Percentiles rank a stretch among this genome's conserved stretches.
Evolutionary conservation across 179 eudicot species (phyloP).

Genomic region (Silene coronaria): DNA sequence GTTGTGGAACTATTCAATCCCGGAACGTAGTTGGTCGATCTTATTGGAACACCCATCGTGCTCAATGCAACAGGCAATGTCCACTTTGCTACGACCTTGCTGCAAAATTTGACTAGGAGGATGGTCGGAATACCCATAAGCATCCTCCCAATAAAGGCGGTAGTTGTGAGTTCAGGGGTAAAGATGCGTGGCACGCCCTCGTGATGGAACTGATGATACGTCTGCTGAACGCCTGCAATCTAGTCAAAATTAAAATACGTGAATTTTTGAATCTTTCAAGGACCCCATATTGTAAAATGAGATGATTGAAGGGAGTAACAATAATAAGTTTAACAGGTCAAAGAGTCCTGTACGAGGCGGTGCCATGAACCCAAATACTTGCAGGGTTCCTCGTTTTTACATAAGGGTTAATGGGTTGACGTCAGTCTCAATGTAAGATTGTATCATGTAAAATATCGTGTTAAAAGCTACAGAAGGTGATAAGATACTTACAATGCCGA

Average conservation of each 20-base stretch:
- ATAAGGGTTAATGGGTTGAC: background rate
- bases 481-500: constrained; percentile 77
- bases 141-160: constrained; percentile 52
- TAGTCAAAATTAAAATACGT: constrained; percentile 16
- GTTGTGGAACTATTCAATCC: constrained; percentile 34
- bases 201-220: constrained; percentile 80
- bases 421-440: background rate
- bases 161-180: constrained; percentile 49
- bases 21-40: constrained; percentile 66
- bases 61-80: constrained; percentile 58
- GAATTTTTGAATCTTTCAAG: background rate
- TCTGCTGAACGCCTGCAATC: constrained; percentile 83
- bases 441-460: background rate
- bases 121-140: constrained; percentile 85
- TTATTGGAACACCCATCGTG: constrained; percentile 71
- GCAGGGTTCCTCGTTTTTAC: background rate
- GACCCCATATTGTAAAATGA: background rate
- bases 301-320: background rate
- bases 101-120: constrained; percentile 77
- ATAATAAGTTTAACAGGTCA: background rate
- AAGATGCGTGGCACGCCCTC: constrained; percentile 65
- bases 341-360: background rate
- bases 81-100: constrained; percentile 95
- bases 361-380: background rate
- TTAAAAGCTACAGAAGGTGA: constrained; percentile 2